Evolutionary conservation across 176 grass and related monocot genomes (phyloP).

Genomic region (Coix lacrymajobi): DNA sequence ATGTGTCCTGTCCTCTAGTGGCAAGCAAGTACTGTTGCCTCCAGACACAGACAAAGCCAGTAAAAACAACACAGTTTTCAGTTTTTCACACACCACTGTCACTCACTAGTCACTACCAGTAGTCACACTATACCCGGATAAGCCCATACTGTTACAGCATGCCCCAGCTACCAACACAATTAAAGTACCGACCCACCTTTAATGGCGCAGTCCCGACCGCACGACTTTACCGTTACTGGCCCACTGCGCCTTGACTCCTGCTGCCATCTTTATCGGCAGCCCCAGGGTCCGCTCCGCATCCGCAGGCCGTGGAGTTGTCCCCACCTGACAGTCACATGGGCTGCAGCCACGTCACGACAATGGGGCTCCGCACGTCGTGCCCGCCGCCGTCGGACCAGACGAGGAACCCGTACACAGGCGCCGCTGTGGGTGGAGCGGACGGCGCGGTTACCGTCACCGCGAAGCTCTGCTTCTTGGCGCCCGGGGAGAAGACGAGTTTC

Average conservation of each 20-base stretch:
- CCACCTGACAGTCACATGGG: conserved; percentile 40
- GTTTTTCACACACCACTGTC: conserved; percentile 1
- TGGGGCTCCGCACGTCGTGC: conserved; percentile 76
- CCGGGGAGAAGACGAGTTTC: conserved; percentile 58
- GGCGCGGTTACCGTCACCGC: conserved; percentile 42
- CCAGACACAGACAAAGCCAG: background rate
- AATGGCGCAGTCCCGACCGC: conserved; percentile 6
- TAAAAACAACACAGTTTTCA: background rate
- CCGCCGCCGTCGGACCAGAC: conserved; percentile 75
- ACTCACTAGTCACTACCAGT: background rate
- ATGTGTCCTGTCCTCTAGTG: background rate
- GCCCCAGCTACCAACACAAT: conserved; percentile 2
- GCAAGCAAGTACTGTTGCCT: conserved; percentile 11
- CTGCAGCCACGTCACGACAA: conserved; percentile 80
- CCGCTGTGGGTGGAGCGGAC: background rate
- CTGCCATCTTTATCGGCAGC: background rate
- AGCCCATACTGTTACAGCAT: background rate
- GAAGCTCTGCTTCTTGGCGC: conserved; percentile 50
- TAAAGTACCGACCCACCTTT: conserved; percentile 17
- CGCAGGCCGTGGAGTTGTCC: background rate
- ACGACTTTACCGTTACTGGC: conserved; percentile 35
- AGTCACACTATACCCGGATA: background rate
- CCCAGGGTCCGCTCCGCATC: background rate
- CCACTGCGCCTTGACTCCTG: conserved; percentile 24
- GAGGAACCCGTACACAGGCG: conserved; percentile 51